Evolutionary conservation across 75 land plant species (phyloP).

Genomic region (Ceratopteris richardii): DNA sequence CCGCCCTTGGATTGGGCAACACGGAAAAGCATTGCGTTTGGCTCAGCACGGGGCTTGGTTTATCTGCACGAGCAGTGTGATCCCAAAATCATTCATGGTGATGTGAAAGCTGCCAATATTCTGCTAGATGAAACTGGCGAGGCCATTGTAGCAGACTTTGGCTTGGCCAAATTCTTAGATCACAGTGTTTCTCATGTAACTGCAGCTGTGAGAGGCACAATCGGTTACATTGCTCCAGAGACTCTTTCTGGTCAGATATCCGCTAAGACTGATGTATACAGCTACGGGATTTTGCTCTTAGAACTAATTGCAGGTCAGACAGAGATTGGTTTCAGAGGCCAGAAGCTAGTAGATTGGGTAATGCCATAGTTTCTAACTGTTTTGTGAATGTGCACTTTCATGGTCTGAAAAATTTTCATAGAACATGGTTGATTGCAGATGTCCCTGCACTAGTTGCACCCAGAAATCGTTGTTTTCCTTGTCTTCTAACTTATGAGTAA

Average conservation of each 20-base stretch:
- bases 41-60: conserved; percentile 62
- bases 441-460: too few relatives aligned
- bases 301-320: conserved; percentile 65
- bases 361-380: too few relatives aligned
- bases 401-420: not conserved
- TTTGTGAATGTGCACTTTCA: not conserved
- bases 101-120: conserved; percentile 95
- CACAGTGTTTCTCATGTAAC: conserved; percentile 76
- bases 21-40: conserved; percentile 60
- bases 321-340: conserved; percentile 64
- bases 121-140: conserved; percentile 75
- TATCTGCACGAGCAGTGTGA: conserved; percentile 90
- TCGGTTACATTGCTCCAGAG: conserved; percentile 45
- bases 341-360: conserved; percentile 83
- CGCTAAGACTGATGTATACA: conserved; percentile 40
- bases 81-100: conserved; percentile 93
- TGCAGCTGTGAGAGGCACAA: conserved; percentile 66
- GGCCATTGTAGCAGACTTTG: conserved; percentile 83
- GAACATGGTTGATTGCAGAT: too few relatives aligned
- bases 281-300: conserved; percentile 38
- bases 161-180: conserved; percentile 78
- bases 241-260: conserved; percentile 37
- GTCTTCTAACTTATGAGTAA: too few relatives aligned
- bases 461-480: too few relatives aligned
- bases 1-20: conserved; percentile 69